Percentiles rank a stretch among this genome's conserved stretches.
Evolutionary conservation across 305 asterid genomes (phyloP).

Genomic region (Stenogyne calaminthoides): DNA sequence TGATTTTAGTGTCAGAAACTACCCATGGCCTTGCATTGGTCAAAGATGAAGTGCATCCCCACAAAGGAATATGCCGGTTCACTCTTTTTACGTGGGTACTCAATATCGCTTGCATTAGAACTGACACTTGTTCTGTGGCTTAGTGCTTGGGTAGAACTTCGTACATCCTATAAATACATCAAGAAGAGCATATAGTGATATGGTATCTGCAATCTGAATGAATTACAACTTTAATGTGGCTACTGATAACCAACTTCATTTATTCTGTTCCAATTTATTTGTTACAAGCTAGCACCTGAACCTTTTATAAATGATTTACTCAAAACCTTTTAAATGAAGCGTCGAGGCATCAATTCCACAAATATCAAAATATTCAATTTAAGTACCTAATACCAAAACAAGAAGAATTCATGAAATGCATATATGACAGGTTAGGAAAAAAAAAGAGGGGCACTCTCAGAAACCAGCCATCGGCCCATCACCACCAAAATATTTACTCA

Average conservation of each 20-base stretch:
- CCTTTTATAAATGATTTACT: constrained; percentile 7
- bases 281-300: constrained; percentile 7
- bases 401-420: background rate
- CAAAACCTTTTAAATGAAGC: constrained; percentile 9
- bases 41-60: constrained; percentile 98
- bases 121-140: constrained; percentile 70
- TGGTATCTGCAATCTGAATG: constrained; percentile 23
- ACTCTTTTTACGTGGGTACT: constrained; percentile 60
- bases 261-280: constrained; percentile 9
- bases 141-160: constrained; percentile 59
- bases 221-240: constrained; percentile 15
- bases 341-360: constrained; percentile 1
- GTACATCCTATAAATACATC: constrained; percentile 54
- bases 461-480: constrained; percentile 4
- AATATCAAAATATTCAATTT: constrained; percentile 8
- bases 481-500: background rate
- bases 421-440: background rate
- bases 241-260: constrained; percentile 25
- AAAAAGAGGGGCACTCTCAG: background rate
- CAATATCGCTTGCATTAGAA: constrained; percentile 69
- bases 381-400: background rate
- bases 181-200: constrained; percentile 25
- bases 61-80: constrained; percentile 98
- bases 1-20: constrained; percentile 35
- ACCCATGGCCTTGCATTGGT: constrained; percentile 99